A percentile compares a stretch with the other conserved stretches of the same genome.
These are phyloP conservation scores for Coccomyxa sp. DNA, from an alignment of 139 green algal genomes.

Conservation along the genomic window DNA sequence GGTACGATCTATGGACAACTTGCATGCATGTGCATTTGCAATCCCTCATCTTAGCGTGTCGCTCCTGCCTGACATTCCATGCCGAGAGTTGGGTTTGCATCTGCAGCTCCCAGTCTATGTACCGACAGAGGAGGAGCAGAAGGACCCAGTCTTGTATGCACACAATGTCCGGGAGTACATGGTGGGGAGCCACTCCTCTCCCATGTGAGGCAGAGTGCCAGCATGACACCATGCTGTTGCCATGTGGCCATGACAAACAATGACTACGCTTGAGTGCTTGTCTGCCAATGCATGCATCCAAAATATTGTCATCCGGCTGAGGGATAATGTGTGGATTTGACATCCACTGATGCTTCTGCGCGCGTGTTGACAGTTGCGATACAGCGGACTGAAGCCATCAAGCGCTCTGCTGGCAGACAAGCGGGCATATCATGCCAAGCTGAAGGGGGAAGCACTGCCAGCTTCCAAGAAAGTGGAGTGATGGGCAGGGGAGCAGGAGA, in stretches of 20 bases:
- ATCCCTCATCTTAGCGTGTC: too few species aligned
- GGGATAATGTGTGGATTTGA: too few species aligned
- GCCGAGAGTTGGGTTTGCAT: neutral
- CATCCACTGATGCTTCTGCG: too few species aligned
- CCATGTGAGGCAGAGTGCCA: too few species aligned
- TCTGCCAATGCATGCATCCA: conserved; percentile 4
- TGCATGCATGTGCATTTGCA: neutral
- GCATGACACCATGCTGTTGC: too few species aligned
- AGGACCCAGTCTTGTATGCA: conserved; percentile 65
- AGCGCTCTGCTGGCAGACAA: conserved; percentile 46
- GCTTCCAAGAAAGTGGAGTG: conserved; percentile 5
- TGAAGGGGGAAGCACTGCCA: conserved; percentile 12
- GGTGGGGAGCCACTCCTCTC: conserved; percentile 21
- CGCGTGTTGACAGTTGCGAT: neutral
- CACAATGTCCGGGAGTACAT: conserved; percentile 69
- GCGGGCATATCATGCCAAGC: conserved; percentile 28
- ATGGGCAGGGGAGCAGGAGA: neutral
- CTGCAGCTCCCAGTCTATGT: conserved; percentile 72
- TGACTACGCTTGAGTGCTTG: neutral
- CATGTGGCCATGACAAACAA: too few species aligned
- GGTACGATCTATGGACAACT: conserved; percentile 12
- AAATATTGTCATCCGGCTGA: neutral
- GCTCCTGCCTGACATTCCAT: too few species aligned
- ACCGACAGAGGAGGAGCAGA: conserved; percentile 53
- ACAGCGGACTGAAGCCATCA: conserved; percentile 12